These are phyloP conservation scores for Stenocarpella maydis DNA, from an alignment of 2,329 filamentous ascomycete genomes.

Conservation along the genomic window DNA sequence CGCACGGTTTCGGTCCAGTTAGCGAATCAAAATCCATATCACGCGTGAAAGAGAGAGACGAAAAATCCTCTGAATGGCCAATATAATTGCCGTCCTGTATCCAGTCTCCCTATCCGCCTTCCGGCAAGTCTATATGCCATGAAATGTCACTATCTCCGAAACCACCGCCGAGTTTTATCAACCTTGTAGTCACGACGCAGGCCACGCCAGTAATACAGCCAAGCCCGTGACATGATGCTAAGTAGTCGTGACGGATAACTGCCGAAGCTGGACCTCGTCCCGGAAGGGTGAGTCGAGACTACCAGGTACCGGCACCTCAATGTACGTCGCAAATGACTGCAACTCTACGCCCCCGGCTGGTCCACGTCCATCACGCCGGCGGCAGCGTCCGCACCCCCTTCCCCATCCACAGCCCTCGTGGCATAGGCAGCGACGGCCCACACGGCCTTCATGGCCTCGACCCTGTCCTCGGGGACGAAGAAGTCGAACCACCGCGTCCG, in stretches of 20 bases:
- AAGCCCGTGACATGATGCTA: not conserved
- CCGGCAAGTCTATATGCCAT: conserved; percentile 12
- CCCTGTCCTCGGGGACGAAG: conserved; percentile 60
- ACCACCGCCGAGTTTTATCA: not conserved
- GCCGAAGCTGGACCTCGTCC: not conserved
- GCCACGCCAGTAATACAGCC: not conserved
- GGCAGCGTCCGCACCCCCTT: conserved; percentile 37
- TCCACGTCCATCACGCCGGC: conserved; percentile 42
- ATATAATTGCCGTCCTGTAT: not conserved
- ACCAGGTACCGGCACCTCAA: conserved; percentile 15
- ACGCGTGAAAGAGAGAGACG: not conserved
- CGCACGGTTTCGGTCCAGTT: not conserved
- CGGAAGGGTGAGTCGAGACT: not conserved
- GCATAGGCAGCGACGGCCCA: conserved; percentile 69
- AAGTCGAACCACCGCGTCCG: conserved; percentile 70
- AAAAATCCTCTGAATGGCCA: not conserved
- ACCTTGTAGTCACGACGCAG: not conserved
- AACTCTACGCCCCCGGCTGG: not conserved
- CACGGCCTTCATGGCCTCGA: conserved; percentile 63
- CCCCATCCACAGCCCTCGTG: conserved; percentile 57
- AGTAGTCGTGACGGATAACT: not conserved
- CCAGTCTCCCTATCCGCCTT: conserved; percentile 8
- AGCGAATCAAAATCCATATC: not conserved
- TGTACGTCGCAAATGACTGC: not conserved
- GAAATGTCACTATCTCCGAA: conserved; percentile 7